These are phyloP conservation scores for Euphrasia confusa DNA, from an alignment of 257 asterid genomes.

Conservation along the genomic window DNA sequence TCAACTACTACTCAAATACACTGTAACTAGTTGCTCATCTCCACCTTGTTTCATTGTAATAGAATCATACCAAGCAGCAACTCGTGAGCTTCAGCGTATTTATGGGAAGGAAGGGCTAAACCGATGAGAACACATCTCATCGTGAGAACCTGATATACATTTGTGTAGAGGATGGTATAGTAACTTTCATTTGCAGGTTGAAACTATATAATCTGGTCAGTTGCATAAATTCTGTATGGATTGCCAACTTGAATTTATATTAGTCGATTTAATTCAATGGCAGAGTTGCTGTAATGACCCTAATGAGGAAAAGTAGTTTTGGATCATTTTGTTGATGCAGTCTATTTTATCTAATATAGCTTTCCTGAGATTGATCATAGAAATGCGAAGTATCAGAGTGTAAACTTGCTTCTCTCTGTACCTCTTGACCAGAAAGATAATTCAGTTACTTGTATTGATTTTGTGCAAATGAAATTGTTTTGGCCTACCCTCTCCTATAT, in stretches of 20 bases:
- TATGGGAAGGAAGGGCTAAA: conserved; percentile 86
- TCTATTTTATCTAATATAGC: background rate
- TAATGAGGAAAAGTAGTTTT: background rate
- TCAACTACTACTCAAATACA: background rate
- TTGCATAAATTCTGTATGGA: conserved; percentile 23
- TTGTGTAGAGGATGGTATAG: conserved; percentile 20
- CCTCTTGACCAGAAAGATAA: too few species aligned
- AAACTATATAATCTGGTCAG: conserved; percentile 21
- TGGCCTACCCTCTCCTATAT: background rate
- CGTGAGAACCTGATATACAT: conserved; percentile 11
- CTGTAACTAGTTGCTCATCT: background rate
- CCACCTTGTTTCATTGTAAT: conserved; percentile 11
- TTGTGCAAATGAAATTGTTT: background rate
- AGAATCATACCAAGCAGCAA: conserved; percentile 96
- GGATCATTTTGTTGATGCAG: background rate
- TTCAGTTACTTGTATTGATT: background rate
- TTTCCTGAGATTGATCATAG: background rate
- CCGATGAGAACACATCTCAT: conserved; percentile 30
- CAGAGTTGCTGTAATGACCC: conserved; percentile 5
- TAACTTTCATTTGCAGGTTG: conserved; percentile 26
- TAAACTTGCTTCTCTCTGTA: too few species aligned
- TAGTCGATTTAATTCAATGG: background rate
- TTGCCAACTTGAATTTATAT: conserved; percentile 17
- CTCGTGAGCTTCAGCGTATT: conserved; percentile 88
- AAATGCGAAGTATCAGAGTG: background rate